Percentiles rank a stretch among this genome's conserved stretches.
Conservation (phyloP, 768 basidiomycete species). For the Terana coerulea region DNA sequence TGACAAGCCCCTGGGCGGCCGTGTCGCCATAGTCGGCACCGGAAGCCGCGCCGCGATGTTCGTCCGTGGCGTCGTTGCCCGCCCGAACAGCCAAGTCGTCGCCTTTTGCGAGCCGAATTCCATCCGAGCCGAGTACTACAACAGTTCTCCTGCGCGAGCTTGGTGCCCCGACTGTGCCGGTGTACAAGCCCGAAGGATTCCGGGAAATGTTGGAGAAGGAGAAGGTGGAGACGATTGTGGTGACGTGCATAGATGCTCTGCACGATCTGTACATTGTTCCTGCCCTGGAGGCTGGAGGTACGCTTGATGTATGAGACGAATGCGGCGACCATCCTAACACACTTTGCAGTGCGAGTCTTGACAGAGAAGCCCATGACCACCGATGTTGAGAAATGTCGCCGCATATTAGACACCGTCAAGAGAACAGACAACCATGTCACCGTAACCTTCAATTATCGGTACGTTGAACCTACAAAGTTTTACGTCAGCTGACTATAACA, state of each 20-base stretch:
- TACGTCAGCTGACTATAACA: too few relatives aligned
- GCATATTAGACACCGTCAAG: slow-evolving; percentile 42
- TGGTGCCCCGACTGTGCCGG: slow-evolving; percentile 34
- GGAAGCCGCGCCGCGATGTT: slow-evolving; percentile 43
- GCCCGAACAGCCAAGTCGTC: slow-evolving; percentile 38
- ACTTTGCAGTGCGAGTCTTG: slow-evolving; percentile 36
- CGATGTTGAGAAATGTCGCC: slow-evolving; percentile 42
- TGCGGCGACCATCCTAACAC: too few relatives aligned
- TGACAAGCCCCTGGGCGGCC: slow-evolving; percentile 29
- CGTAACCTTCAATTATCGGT: slow-evolving; percentile 42
- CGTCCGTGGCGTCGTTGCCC: slow-evolving; percentile 41
- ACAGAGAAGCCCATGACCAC: slow-evolving; percentile 58
- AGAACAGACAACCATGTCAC: slow-evolving; percentile 38
- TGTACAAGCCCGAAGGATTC: slow-evolving; percentile 39
- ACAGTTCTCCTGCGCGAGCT: slow-evolving; percentile 36
- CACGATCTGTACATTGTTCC: slow-evolving; percentile 47
- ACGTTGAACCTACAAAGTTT: slow-evolving; percentile 2
- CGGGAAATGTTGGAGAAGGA: slow-evolving; percentile 42
- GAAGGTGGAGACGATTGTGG: slow-evolving; percentile 43
- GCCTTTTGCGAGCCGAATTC: slow-evolving; percentile 46
- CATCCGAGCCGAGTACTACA: slow-evolving; percentile 43
- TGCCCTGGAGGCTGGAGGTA: slow-evolving; percentile 38
- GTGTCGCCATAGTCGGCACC: slow-evolving; percentile 40
- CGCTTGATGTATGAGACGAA: slow-evolving; percentile 13
- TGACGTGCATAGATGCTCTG: slow-evolving; percentile 46